These are phyloP conservation scores for Cicer arietinum DNA, from an alignment of 306 rosid genomes.

Conservation along the genomic window DNA sequence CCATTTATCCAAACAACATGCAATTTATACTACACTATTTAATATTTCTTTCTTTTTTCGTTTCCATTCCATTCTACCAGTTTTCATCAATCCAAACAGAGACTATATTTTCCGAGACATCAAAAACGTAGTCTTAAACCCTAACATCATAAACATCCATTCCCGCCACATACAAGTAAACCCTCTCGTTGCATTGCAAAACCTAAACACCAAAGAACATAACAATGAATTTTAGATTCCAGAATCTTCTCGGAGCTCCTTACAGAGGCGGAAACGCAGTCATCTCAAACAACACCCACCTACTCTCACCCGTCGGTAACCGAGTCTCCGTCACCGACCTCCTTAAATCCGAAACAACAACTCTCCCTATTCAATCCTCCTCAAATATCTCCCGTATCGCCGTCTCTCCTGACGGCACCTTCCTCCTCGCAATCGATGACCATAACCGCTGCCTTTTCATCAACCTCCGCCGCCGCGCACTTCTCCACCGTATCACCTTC, in stretches of 20 bases:
- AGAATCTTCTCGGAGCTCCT: slow-evolving; percentile 93
- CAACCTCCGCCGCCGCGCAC: slow-evolving; percentile 83
- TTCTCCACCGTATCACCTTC: slow-evolving; percentile 86
- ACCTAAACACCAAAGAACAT: not conserved
- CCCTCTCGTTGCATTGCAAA: not conserved
- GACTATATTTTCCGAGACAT: too few species aligned
- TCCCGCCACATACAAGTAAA: not conserved
- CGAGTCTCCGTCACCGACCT: slow-evolving; percentile 82
- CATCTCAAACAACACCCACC: slow-evolving; percentile 63
- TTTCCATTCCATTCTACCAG: too few species aligned
- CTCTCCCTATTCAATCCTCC: slow-evolving; percentile 82
- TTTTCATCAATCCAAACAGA: too few species aligned
- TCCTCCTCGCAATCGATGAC: slow-evolving; percentile 79
- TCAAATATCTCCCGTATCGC: slow-evolving; percentile 76
- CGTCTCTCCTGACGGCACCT: slow-evolving; percentile 78
- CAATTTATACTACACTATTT: too few species aligned
- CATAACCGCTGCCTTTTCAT: slow-evolving; percentile 77
- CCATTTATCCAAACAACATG: too few species aligned
- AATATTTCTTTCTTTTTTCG: too few species aligned
- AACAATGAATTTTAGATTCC: slow-evolving; percentile 85
- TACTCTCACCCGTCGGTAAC: slow-evolving; percentile 92
- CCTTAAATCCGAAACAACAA: slow-evolving; percentile 67
- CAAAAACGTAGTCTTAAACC: not conserved
- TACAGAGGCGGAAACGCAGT: slow-evolving; percentile 88
- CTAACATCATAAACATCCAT: slow-evolving; percentile 25